Conservation (phyloP, 2,329 filamentous ascomycete genomes). For the Nigrospora osmanthi region DNA sequence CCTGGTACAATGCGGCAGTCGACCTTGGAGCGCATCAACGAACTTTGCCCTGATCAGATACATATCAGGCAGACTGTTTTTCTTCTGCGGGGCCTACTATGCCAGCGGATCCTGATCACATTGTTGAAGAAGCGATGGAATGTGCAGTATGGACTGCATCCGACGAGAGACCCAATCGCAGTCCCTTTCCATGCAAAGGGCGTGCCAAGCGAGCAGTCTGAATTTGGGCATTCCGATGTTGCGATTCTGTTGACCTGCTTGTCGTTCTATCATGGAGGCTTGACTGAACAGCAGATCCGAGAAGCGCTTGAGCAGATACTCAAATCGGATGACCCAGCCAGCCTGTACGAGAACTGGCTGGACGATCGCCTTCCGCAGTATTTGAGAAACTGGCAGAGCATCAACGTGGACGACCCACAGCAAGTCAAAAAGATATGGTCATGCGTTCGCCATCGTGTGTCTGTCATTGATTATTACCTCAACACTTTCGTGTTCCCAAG, state of each 20-base stretch:
- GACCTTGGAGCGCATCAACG: constrained; percentile 13
- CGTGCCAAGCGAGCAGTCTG: constrained; percentile 50
- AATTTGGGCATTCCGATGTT: constrained; percentile 55
- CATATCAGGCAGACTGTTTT: constrained; percentile 30
- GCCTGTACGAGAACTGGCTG: constrained; percentile 46
- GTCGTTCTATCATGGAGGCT: constrained; percentile 57
- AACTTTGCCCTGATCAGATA: constrained; percentile 24
- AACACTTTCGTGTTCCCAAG: constrained; percentile 57
- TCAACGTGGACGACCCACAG: constrained; percentile 50
- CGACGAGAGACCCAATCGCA: constrained; percentile 47
- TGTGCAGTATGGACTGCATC: constrained; percentile 55
- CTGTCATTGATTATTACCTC: constrained; percentile 51
- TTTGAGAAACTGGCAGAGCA: constrained; percentile 42
- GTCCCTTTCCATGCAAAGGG: constrained; percentile 64
- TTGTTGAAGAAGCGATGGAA: constrained; percentile 58
- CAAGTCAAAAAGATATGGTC: constrained; percentile 44
- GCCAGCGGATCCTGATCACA: constrained; percentile 51
- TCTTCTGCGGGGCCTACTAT: constrained; percentile 55
- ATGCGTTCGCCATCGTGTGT: constrained; percentile 36
- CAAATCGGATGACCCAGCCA: constrained; percentile 46
- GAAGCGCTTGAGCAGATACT: constrained; percentile 41
- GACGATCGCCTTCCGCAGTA: constrained; percentile 31
- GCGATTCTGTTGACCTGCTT: constrained; percentile 45
- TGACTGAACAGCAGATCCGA: constrained; percentile 38
- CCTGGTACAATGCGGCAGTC: constrained; percentile 12